Conservation (phyloP, 2,329 filamentous ascomycete species). For the Ramularia endophylla region DNA sequence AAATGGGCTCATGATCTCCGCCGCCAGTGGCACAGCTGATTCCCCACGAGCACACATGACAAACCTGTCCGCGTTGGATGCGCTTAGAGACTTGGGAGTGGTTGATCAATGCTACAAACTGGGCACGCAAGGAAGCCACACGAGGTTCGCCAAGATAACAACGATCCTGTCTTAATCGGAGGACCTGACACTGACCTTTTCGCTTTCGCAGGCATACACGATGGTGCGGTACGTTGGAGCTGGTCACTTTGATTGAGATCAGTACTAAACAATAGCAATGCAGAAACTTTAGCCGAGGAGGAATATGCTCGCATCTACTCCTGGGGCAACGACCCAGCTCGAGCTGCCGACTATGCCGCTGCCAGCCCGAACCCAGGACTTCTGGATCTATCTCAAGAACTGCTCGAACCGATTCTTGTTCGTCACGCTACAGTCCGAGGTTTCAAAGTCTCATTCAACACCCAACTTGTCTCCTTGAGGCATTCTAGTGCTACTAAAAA, state of each 20-base stretch:
- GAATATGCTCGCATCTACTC: slow-evolving; percentile 34
- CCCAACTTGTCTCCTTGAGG: too few species aligned
- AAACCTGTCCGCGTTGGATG: slow-evolving; percentile 48
- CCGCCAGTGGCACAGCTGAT: slow-evolving; percentile 44
- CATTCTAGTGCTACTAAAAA: too few species aligned
- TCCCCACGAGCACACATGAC: slow-evolving; percentile 55
- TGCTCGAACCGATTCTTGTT: slow-evolving; percentile 34
- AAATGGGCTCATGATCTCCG: slow-evolving; percentile 46
- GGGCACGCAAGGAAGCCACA: too few species aligned
- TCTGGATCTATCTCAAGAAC: slow-evolving; percentile 33
- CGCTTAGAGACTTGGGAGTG: too few species aligned
- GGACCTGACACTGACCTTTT: too few species aligned
- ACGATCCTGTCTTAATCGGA: too few species aligned
- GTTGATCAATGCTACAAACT: too few species aligned
- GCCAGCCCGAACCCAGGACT: slow-evolving; percentile 33
- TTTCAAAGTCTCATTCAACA: slow-evolving; percentile 16
- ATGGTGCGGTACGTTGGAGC: slow-evolving; percentile 34
- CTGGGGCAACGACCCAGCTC: slow-evolving; percentile 32
- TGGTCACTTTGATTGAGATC: too few species aligned
- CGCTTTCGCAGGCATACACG: slow-evolving; percentile 34
- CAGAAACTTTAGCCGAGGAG: too few species aligned
- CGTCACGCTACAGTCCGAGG: slow-evolving; percentile 28
- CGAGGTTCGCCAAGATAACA: too few species aligned
- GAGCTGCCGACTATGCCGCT: slow-evolving; percentile 29
- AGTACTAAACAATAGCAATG: too few species aligned